Base-by-base conservation (phyloP, 2,329 filamentous ascomycete genomes). In the Apiospora hydei region DNA sequence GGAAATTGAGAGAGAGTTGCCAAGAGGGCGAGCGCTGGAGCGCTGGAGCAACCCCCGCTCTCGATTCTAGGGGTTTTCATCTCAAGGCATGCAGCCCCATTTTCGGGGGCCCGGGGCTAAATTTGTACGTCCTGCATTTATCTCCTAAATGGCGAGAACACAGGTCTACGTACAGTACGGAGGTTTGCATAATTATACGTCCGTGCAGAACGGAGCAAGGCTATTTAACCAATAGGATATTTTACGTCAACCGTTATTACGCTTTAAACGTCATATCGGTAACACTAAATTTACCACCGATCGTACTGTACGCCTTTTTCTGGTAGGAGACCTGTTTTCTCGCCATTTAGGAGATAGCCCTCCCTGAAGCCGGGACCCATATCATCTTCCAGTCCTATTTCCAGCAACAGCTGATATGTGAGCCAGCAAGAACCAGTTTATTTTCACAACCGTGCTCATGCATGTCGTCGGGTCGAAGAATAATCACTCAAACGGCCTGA, bases 1-100 rank as follows among this genome's bases (percentile, higher is more conserved):
- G 34, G 53, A 61, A 64, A 64, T 64, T 64, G 30, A 38, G 26
- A 14, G 24, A 57, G 57, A 38, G 57, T 64, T 64, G 57, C 57
- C 57, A 64, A 64, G 57, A 64, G 57, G 57, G 7, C n/a, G 47
- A 51, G 47, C 47, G 21, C 10, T 49, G 46, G 21, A n/a, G 7
- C 47, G 21, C 47, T 51, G 49, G 49, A 49, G 46, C 21, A 49
- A 49, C 21, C 46, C 47, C 47, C 57, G 30, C 57, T 21, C 21
- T 13, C 34, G 30, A 64, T n/a, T 64, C 57, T 64, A 64, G 57
- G 57, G 30, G 57, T 34, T 41, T 34, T 26, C 49, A 13, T 53
- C 24, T 53, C 24, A 53, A 57, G 34, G 53, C 57, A 34, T 30
- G 7, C 57, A 34, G 57, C 57, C 57, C 57, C 57, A 64, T 64